Base-by-base conservation (phyloP, 192 early-diverging fungal species). In the Coemansia brasiliensis region DNA sequence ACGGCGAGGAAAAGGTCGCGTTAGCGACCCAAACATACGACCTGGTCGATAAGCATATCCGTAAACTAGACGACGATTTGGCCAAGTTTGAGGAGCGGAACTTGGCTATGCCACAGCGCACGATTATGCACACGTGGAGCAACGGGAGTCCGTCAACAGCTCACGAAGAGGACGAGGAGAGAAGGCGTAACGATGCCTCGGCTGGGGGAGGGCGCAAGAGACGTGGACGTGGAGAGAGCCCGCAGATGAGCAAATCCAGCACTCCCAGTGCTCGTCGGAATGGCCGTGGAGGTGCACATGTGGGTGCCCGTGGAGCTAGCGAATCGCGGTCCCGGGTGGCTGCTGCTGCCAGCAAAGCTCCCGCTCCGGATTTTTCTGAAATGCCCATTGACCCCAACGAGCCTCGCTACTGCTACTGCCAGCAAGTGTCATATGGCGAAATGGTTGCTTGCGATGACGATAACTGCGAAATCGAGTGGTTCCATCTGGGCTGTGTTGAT, bases 381-480 rank as follows among this genome's bases (percentile, higher is more conserved):
- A 72, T 92, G 71, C 84, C 92, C 0, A 92, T 96, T 55, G 95
- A 98, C 79, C 95, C 96, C 0, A 94, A 95, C 63, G 96, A 98
- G 76, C 95, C 94, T 1, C 81, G 88, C 16, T 99, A 99, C 74
- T 99, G 96, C 61, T 93, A 93, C 65, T 99, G 96, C 56, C 82
- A 92, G 29, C 92, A 94, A 73, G 92, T 98, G 12, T 94, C 92
- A 6, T 99, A 84, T 60, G 96, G 96, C 12, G 95, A 98, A 45
- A 99, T 99, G 96, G 93, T 99, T 45, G 96, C 90, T 20, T 92
- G 90, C 59, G 90, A 92, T 61, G 92, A 98, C 72, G 88, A 89
- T 41, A 85, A 85, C 55, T 98, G 96, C 69, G 88, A 90, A 43
- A 88, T 92, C 58, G 95, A 99, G 80, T 99, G 96, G 96, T 99